A percentile compares a stretch with the other conserved stretches of the same genome.
phyloP scores from a whole-genome alignment of 2,329 filamentous ascomycete genomes.

The Epichloe elymi region DNA sequence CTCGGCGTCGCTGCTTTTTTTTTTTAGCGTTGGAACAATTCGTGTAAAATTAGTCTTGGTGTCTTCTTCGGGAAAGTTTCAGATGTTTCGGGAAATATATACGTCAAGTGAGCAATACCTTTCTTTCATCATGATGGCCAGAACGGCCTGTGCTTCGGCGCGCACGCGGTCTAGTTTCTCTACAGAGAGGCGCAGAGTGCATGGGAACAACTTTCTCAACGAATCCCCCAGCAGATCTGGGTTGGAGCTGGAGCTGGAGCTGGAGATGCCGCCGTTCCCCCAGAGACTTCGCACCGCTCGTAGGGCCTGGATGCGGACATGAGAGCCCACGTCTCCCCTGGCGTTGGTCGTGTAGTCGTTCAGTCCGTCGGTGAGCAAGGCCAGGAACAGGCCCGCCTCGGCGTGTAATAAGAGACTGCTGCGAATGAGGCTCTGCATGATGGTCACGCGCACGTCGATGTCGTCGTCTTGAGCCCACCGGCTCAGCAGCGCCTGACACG shows the following conservation, averaged over 20 bases:
- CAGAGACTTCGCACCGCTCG: conserved; percentile 58
- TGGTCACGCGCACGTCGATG: conserved; percentile 39
- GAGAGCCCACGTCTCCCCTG: conserved; percentile 78
- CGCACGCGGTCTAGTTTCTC: conserved; percentile 89
- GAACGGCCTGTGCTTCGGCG: conserved; percentile 44
- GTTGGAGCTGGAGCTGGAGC: conserved; percentile 4
- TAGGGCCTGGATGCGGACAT: conserved; percentile 70
- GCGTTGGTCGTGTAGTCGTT: conserved; percentile 88
- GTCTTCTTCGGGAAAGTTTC: neutral
- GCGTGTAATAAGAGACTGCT: conserved; percentile 33
- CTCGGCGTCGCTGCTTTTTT: conserved; percentile 17
- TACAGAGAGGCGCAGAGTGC: conserved; percentile 55
- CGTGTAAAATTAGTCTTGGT: neutral
- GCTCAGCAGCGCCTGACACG: conserved; percentile 32
- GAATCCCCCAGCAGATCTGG: conserved; percentile 16
- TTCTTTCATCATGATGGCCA: conserved; percentile 31
- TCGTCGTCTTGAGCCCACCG: conserved; percentile 39
- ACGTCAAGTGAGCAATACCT: conserved; percentile 24
- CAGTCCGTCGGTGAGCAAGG: conserved; percentile 43
- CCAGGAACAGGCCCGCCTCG: conserved; percentile 27
- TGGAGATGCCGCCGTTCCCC: conserved; percentile 17
- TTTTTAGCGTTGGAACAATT: neutral
- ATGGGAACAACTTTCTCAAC: conserved; percentile 30
- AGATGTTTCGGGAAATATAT: neutral
- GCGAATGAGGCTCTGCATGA: conserved; percentile 40